Evolutionary conservation across 148 eudicot genomes (phyloP).

Genomic region (Amaranthus cruentus): DNA sequence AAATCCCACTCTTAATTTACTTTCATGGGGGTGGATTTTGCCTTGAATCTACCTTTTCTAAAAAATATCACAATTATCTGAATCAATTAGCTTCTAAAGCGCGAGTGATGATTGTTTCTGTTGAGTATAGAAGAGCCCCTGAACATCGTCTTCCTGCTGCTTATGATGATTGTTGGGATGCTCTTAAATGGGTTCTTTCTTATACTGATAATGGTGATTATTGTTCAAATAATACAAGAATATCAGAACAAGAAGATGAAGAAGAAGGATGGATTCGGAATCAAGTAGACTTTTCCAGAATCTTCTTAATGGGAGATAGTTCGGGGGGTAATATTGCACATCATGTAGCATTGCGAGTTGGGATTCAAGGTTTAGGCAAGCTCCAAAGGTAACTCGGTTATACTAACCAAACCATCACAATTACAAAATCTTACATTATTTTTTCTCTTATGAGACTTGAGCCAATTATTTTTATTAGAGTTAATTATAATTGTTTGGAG

Average conservation of each 20-base stretch:
- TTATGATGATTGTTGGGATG: slow-evolving; percentile 9
- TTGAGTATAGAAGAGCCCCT: slow-evolving; percentile 10
- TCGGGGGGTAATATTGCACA: slow-evolving; percentile 9
- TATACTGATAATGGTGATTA: neutral
- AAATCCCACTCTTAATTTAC: neutral
- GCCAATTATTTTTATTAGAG: too few relatives aligned
- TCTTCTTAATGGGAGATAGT: slow-evolving; percentile 16
- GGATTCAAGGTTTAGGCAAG: neutral
- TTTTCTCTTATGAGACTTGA: too few relatives aligned
- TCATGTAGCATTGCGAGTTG: slow-evolving; percentile 1
- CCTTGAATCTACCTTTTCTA: neutral
- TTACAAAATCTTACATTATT: too few relatives aligned
- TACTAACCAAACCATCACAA: too few relatives aligned
- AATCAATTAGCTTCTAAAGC: neutral
- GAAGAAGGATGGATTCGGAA: neutral
- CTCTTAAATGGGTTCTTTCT: neutral
- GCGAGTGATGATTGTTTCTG: neutral
- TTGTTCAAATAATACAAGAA: too few relatives aligned
- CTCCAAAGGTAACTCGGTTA: too few relatives aligned
- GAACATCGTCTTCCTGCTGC: slow-evolving; percentile 17
- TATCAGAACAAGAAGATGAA: neutral
- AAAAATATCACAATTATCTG: slow-evolving; percentile 5
- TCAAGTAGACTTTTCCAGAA: slow-evolving; percentile 3
- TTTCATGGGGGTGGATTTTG: slow-evolving; percentile 16
- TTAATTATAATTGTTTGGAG: too few relatives aligned